phyloP scores from a whole-genome alignment of 805 yeast genomes.

The Metschnikowia gelsemii region DNA sequence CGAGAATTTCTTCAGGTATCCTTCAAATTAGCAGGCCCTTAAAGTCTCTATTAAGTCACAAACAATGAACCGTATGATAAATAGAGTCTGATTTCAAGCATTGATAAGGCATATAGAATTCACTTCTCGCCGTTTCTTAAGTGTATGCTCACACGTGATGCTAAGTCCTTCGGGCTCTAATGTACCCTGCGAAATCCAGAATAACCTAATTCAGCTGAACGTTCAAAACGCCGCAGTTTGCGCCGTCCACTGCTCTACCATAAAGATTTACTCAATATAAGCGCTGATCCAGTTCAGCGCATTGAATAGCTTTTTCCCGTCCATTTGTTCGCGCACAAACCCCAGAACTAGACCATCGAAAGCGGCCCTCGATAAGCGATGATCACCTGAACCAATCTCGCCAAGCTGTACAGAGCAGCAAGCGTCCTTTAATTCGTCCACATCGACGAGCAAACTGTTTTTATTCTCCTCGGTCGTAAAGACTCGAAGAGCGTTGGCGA shows the following conservation, averaged over 20 bases:
- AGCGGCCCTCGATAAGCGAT: slow-evolving; percentile 40
- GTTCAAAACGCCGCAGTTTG: no score
- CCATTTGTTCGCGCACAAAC: slow-evolving; percentile 55
- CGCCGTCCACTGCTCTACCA: no score
- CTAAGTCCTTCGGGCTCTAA: no score
- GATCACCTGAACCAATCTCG: slow-evolving; percentile 48
- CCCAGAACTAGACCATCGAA: slow-evolving; percentile 52
- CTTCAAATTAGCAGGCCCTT: no score
- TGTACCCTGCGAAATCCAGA: no score
- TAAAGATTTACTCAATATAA: slow-evolving; percentile 38
- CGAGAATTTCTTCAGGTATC: background rate
- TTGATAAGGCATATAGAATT: no score
- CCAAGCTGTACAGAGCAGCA: slow-evolving; percentile 47
- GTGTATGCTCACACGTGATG: no score
- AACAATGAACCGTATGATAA: no score
- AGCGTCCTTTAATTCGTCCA: slow-evolving; percentile 48
- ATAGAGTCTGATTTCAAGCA: no score
- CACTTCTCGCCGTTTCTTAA: no score
- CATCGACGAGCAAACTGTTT: slow-evolving; percentile 45
- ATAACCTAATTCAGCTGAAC: no score
- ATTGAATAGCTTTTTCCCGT: slow-evolving; percentile 58
- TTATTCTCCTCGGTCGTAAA: slow-evolving; percentile 41
- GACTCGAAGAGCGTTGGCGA: slow-evolving; percentile 58
- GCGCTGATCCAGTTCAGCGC: slow-evolving; percentile 64
- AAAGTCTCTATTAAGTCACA: no score